Evolutionary conservation across 208 protist species (phyloP), one percentile per base, ranked within the genome.

Genomic region (Vickermania spadyakhi): DNA sequence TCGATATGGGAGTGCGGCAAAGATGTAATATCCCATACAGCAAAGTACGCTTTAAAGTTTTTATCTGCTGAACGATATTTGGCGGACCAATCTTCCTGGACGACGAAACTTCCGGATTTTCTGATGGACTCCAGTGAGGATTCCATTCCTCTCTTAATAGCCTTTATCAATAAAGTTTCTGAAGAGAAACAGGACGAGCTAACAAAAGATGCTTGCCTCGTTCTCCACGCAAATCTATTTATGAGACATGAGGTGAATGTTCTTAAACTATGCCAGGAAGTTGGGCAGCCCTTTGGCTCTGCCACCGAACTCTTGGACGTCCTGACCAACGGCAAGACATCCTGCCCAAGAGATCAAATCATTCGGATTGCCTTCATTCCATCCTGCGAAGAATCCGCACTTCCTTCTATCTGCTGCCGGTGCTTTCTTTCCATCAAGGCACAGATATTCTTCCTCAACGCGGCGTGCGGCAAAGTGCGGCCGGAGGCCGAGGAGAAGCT

Each of bases 141-240:
- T 18, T 64, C 84, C n/a, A 64, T 93, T 21, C 23, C 66, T 3
- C 62, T 70, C 26, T 72, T 93, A 23, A 60, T 90, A 2, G 55
- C 60, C 13, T 57, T 89, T 23, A 77, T 77, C 2, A 11, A 64
- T 7, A 63, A 66, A 41, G 58, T 42, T 11, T 31, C 50, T 21
- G 31, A 42, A 1, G 75, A 72, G 50, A 41, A 22, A 41, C 36
- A 62, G 4, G n/a, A 61, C 7, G 69, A 65, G 36, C 55, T 82
- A n/a, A 67, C 64, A 0, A 31, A 66, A 5, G 49, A 56, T n/a
- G 66, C 68, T 30, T 83, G 75, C 45, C 55, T 67, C 11, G 61
- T 93, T 31, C 66, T 93, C n/a, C 75, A 85, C 64, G 62, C 81
- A 29, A 93, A 93, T 50, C 61, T 92, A 22, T 41, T 87, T n/a